Evolutionary conservation across 345 rosid genomes (phyloP).

Genomic region (Lumnitzera racemosa): DNA sequence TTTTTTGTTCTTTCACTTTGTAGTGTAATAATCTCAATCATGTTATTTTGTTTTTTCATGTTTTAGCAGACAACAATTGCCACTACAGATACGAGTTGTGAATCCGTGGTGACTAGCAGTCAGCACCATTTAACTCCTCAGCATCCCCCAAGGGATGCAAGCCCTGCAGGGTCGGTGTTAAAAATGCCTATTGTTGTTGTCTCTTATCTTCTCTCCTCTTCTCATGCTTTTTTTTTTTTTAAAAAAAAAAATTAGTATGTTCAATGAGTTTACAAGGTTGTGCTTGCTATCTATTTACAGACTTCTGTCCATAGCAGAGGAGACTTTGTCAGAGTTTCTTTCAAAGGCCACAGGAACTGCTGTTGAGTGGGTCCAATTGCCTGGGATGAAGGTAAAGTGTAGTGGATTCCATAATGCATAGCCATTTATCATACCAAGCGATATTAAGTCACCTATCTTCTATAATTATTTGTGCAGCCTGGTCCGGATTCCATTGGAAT

Average conservation of each 20-base stretch:
- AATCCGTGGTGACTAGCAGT: constrained; percentile 72
- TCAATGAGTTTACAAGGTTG: constrained; percentile 5
- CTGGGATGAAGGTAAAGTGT: constrained; percentile 82
- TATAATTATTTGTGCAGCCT: constrained; percentile 52
- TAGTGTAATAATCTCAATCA: not conserved
- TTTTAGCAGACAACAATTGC: constrained; percentile 40
- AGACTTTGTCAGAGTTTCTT: constrained; percentile 98
- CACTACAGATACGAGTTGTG: constrained; percentile 68
- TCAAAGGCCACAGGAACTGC: constrained; percentile 99
- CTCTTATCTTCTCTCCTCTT: not conserved
- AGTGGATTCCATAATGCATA: too few relatives aligned
- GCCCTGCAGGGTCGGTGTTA: constrained; percentile 76
- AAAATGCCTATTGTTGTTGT: constrained; percentile 9
- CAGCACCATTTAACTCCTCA: constrained; percentile 70
- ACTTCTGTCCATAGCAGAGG: constrained; percentile 98
- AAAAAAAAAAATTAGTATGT: constrained; percentile 7
- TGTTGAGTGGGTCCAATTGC: constrained; percentile 99
- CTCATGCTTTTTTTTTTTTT: constrained; percentile 7
- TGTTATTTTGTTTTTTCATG: not conserved
- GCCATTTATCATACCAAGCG: constrained; percentile 3
- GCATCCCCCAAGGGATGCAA: constrained; percentile 78
- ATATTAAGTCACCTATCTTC: constrained; percentile 1
- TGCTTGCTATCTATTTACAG: constrained; percentile 29
- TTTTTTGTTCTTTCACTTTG: too few relatives aligned
- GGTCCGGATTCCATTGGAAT: constrained; percentile 99